A percentile compares a stretch with the other conserved stretches of the same genome.
Conservation (phyloP, 371 early-diverging fungal species). For the Amoeboaphelidium protococcarum region DNA sequence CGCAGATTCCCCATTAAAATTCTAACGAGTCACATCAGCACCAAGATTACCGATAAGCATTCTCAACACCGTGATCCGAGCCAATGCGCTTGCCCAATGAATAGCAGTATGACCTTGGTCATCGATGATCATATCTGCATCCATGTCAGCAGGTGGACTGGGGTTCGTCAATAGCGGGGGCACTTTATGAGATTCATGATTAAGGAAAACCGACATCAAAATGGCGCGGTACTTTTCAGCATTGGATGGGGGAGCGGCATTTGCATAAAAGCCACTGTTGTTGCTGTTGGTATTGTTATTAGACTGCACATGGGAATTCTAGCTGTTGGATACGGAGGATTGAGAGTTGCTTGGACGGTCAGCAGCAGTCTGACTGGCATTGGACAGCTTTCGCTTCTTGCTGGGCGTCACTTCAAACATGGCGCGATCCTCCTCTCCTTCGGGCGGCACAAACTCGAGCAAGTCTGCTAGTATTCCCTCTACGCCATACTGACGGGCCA, state of each 20-base stretch:
- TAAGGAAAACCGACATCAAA: conserved; percentile 39
- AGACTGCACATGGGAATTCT: too few species aligned
- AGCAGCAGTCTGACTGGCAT: too few species aligned
- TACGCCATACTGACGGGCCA: conserved; percentile 22
- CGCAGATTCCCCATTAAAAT: conserved; percentile 63
- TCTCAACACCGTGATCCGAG: conserved; percentile 38
- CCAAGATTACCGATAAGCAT: conserved; percentile 34
- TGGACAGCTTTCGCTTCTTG: too few species aligned
- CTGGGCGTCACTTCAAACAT: conserved; percentile 8
- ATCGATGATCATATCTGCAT: conserved; percentile 61
- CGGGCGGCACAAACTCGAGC: conserved; percentile 9
- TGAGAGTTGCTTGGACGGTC: too few species aligned
- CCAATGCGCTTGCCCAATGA: conserved; percentile 90
- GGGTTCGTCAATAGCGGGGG: conserved; percentile 4
- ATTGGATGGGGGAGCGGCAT: neutral
- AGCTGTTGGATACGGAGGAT: too few species aligned
- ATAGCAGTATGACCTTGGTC: conserved; percentile 76
- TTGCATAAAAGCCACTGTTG: too few species aligned
- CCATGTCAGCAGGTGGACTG: conserved; percentile 13
- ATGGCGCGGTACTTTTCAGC: neutral
- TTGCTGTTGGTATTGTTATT: too few species aligned
- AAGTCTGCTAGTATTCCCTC: conserved; percentile 12
- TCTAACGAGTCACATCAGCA: conserved; percentile 31
- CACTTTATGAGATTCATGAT: conserved; percentile 11
- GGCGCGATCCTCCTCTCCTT: neutral